Evolutionary conservation across 2,329 filamentous ascomycete species (phyloP).

Genomic region (Cladosporium sphaerospermum): DNA sequence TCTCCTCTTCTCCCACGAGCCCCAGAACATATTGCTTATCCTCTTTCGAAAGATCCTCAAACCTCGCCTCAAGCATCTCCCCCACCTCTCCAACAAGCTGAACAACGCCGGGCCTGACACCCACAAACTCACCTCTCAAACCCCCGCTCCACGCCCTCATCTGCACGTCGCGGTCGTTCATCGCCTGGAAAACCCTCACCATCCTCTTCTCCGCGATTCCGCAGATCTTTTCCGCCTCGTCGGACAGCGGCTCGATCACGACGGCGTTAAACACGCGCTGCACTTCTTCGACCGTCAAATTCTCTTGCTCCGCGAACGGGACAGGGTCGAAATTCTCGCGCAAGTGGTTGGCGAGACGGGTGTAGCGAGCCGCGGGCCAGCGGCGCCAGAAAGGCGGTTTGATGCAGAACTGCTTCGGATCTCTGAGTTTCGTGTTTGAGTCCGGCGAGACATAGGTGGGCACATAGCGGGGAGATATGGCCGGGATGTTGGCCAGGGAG

Average conservation of each 20-base stretch:
- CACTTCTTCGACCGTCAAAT: constrained; percentile 20
- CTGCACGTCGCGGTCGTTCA: neutral
- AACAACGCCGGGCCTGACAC: constrained; percentile 11
- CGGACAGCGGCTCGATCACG: constrained; percentile 15
- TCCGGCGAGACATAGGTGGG: neutral
- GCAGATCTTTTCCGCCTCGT: constrained; percentile 14
- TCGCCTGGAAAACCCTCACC: constrained; percentile 4
- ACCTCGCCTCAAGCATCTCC: neutral
- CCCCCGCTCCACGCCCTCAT: constrained; percentile 6
- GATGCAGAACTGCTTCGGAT: constrained; percentile 17
- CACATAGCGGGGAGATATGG: neutral
- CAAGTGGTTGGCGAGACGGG: constrained; percentile 13
- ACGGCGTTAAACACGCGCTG: constrained; percentile 15
- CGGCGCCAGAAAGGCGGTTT: constrained; percentile 20
- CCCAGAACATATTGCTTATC: constrained; percentile 40
- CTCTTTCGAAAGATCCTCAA: constrained; percentile 4
- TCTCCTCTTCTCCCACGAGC: neutral
- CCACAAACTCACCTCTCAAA: constrained; percentile 10
- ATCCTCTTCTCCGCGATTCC: constrained; percentile 16
- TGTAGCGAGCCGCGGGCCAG: constrained; percentile 16
- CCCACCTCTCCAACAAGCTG: neutral
- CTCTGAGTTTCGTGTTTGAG: neutral
- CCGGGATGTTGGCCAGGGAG: neutral
- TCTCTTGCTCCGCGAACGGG: constrained; percentile 12
- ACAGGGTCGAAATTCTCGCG: constrained; percentile 15